Evolutionary conservation across 2,329 filamentous ascomycete species (phyloP), one percentile per base, ranked within the genome.

Genomic region (Nigrospora oryzae): DNA sequence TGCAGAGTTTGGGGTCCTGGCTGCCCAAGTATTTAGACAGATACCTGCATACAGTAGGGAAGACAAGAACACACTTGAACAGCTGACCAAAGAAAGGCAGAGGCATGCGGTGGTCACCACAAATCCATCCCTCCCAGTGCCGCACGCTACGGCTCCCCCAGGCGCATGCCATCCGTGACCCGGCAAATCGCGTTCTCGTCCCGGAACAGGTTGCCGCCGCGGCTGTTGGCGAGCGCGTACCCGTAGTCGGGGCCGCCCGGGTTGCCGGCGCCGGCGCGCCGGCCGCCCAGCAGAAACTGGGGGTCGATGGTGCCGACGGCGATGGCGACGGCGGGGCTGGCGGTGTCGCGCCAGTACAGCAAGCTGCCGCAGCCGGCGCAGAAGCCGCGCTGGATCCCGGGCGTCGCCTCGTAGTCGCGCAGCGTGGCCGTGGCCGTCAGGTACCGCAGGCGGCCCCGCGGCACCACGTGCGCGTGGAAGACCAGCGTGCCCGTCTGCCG

Each of bases 401-500:
- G 56, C 1, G 66, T 66, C 30, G 71, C 67, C 28, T 57, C 56
- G 57, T 66, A 77, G 13, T 59, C 58, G 36, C 60, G 57, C 8
- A 71, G 61, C 2, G 63, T 61, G 23, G 59, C 47, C 13, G 58
- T 55, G 15, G 52, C 32, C 23, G 58, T 56, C 4, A 56, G 56
- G 55, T 62, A 73, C 3, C 46, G 52, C 17, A 75, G 55, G 36
- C 62, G 56, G 3, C 45, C 48, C 49, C 56, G 43, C 5, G 64
- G 63, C 1, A 74, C 52, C 5, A 45, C 53, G 52, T 75, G 66
- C 40, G 64, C 57, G 45, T 63, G 58, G 49, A 67, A 63, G 52
- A 75, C 58, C 43, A 78, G 64, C 4, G 66, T 56, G 42, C 73
- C 74, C 8, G 70, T 70, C 47, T 70, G 65, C 46, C 72, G 72